phyloP scores from a whole-genome alignment of 2,329 filamentous ascomycete species.

The Xylaria sp. region DNA sequence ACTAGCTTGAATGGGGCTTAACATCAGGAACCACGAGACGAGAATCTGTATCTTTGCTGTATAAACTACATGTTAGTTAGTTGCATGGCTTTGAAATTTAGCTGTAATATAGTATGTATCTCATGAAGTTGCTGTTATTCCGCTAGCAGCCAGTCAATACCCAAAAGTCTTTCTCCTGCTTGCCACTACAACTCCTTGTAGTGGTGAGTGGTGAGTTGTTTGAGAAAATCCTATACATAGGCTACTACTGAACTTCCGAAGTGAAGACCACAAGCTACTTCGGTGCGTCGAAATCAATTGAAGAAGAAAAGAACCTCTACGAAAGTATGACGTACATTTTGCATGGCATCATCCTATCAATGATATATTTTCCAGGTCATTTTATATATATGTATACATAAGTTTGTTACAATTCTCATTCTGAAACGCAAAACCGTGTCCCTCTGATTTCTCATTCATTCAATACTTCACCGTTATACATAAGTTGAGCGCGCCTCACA shows the following conservation, averaged over 20 bases:
- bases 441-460: neutral
- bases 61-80: neutral
- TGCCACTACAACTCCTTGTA: neutral
- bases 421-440: neutral
- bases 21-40: neutral
- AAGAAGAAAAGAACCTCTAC: neutral
- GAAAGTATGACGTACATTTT: neutral
- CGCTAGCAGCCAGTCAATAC: neutral
- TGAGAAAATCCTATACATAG: neutral
- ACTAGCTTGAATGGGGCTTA: constrained; percentile 14
- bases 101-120: constrained; percentile 1
- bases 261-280: neutral
- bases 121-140: neutral
- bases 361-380: neutral
- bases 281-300: neutral
- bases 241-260: neutral
- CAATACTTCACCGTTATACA: neutral
- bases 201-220: neutral
- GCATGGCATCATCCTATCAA: neutral
- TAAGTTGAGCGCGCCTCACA: neutral
- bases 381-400: neutral
- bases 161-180: neutral
- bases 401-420: neutral
- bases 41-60: neutral
- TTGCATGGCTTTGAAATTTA: neutral